Evolutionary conservation across 2,329 filamentous ascomycete genomes (phyloP).

Genomic region (Xylariaceae sp.): DNA sequence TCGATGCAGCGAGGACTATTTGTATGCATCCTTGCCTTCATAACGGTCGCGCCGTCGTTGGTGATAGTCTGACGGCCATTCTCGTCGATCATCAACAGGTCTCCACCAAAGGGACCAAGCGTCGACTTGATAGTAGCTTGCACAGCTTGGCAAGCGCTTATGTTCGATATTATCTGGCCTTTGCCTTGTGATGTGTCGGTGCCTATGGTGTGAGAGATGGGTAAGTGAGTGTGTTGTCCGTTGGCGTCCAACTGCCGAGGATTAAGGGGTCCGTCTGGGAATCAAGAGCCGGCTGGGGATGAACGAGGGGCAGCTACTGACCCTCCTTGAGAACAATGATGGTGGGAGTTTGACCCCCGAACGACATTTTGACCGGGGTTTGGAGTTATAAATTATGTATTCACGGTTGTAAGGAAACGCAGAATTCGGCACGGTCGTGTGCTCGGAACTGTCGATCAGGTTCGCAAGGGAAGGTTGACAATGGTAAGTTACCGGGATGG

Average conservation of each 20-base stretch:
- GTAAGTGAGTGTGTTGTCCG: conserved; percentile 19
- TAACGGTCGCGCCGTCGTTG: conserved; percentile 97
- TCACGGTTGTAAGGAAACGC: not conserved
- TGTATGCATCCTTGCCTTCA: conserved; percentile 65
- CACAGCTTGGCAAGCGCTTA: conserved; percentile 95
- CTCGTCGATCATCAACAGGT: conserved; percentile 89
- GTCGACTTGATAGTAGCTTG: conserved; percentile 95
- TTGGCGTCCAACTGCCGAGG: not conserved
- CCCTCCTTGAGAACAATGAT: conserved; percentile 98
- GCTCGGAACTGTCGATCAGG: not conserved
- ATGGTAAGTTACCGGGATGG: conserved; percentile 22
- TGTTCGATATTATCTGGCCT: conserved; percentile 94
- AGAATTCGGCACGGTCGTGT: conserved; percentile 1
- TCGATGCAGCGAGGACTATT: not conserved
- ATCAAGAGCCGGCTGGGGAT: not conserved
- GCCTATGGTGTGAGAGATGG: conserved; percentile 48
- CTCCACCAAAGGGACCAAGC: conserved; percentile 91
- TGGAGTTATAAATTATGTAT: not conserved
- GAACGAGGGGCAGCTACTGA: conserved; percentile 45
- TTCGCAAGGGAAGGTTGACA: conserved; percentile 8
- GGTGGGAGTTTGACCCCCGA: conserved; percentile 94
- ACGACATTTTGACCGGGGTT: conserved; percentile 65
- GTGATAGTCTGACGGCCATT: conserved; percentile 97
- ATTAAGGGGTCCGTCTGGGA: not conserved
- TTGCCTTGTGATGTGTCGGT: conserved; percentile 97